phyloP scores from a whole-genome alignment of 2,329 filamentous ascomycete species.

The Neonectria ditissima region DNA sequence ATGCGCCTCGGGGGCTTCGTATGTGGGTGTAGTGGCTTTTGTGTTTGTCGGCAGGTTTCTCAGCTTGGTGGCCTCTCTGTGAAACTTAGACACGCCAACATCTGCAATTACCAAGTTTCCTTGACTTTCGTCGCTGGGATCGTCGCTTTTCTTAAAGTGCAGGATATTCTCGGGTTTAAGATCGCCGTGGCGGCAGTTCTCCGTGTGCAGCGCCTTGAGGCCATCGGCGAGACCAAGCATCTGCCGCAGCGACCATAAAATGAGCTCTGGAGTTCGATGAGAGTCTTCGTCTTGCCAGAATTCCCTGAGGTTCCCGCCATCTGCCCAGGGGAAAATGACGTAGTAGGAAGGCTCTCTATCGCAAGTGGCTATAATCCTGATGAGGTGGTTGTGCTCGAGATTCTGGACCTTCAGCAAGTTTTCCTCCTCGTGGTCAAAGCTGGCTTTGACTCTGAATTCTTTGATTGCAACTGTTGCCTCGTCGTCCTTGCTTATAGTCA shows the following conservation, averaged over 20 bases:
- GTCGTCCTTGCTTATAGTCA: background rate
- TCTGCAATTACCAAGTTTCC: slow-evolving; percentile 29
- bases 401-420: slow-evolving; percentile 16
- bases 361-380: slow-evolving; percentile 25
- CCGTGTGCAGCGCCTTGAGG: slow-evolving; percentile 20
- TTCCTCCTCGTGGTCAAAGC: slow-evolving; percentile 20
- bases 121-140: background rate
- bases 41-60: slow-evolving; percentile 23
- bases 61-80: slow-evolving; percentile 21
- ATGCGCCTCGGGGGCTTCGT: slow-evolving; percentile 33
- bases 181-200: slow-evolving; percentile 33
- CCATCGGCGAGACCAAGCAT: slow-evolving; percentile 29
- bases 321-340: slow-evolving; percentile 36
- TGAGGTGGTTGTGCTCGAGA: slow-evolving; percentile 27
- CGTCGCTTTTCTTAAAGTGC: slow-evolving; percentile 2
- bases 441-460: slow-evolving; percentile 1
- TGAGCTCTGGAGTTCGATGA: background rate
- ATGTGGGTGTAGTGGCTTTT: slow-evolving; percentile 21
- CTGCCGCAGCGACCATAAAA: slow-evolving; percentile 30
- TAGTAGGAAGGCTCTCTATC: slow-evolving; percentile 18
- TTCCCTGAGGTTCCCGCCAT: slow-evolving; percentile 28
- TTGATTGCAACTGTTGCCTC: slow-evolving; percentile 27
- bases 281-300: slow-evolving; percentile 19
- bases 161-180: slow-evolving; percentile 38
- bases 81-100: slow-evolving; percentile 32